Evolutionary conservation across 345 rosid genomes (phyloP), one percentile per base, ranked within the genome.

Genomic region (Hypericum androsaemum): DNA sequence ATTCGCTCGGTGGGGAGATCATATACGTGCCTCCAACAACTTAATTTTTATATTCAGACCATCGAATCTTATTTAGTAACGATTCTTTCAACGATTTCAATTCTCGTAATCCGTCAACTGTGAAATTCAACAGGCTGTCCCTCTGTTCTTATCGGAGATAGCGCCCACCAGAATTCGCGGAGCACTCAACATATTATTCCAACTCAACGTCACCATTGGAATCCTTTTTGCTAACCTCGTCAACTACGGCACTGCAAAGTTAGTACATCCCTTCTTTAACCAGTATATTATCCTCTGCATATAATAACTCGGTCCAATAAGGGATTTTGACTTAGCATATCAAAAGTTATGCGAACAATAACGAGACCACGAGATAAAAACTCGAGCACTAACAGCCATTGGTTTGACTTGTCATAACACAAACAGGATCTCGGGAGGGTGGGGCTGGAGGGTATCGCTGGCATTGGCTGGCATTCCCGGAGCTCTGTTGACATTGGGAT

Each of bases 361-460:
- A 22, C 32, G 32, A 22, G 32, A n/a, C 4, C 32, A 22, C 32
- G 32, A 22, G 4, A 22, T 22, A 22, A 22, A 22, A n/a, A n/a
- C n/a, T n/a, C n/a, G n/a, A n/a, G n/a, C n/a, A n/a, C 53, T 62
- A 38, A 36, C 15, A 2, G 35, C 41, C 13, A 47, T 39, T 57
- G 28, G 53, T 44, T 1, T 8, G 15, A 0, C 14, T 12, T 43
- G 2, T 16, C 13, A 12, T 57, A 12, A 36, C 53, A 7, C 41
- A 39, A 35, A 70, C 72, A 90, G 98, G 70, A 90, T 90, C 0
- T 38, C 39, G 12, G 81, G 65, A n/a, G 95, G 89, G 39, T 84
- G 95, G 95, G 98, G 98, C 10, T 88, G 98, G 98, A 85, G 98
- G 46, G 44, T 92, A 12, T 92, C 98, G 12, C 42, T 92, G 57